Evolutionary conservation across 2,329 filamentous ascomycete species (phyloP).

Genomic region (Aspergillus fumigatiaffinis): DNA sequence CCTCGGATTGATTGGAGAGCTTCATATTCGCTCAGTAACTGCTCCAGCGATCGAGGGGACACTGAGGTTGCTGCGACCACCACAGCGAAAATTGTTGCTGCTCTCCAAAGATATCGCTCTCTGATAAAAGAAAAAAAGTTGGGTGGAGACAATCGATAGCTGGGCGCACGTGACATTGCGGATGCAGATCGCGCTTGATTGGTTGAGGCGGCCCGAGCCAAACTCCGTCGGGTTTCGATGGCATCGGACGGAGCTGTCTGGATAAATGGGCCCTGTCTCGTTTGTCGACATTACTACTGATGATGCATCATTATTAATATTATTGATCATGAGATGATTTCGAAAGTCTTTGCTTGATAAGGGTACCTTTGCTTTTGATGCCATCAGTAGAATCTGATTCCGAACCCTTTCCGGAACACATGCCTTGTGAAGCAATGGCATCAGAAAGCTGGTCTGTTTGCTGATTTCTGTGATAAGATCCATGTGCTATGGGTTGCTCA

Average conservation of each 20-base stretch:
- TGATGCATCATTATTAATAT: not conserved
- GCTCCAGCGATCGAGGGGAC: slow-evolving; percentile 8
- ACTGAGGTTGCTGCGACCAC: not conserved
- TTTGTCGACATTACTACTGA: not conserved
- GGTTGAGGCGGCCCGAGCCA: slow-evolving; percentile 28
- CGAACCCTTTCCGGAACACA: not conserved
- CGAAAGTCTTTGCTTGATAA: not conserved
- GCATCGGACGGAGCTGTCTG: slow-evolving; percentile 9
- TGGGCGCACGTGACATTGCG: slow-evolving; percentile 26
- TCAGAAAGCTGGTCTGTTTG: slow-evolving; percentile 16
- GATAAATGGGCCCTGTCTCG: slow-evolving; percentile 7
- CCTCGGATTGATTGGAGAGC: slow-evolving; percentile 64
- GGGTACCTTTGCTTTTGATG: not conserved
- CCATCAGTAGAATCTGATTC: not conserved
- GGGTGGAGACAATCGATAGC: slow-evolving; percentile 22
- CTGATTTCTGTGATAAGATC: slow-evolving; percentile 17
- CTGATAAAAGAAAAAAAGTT: slow-evolving; percentile 24
- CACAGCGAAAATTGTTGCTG: not conserved
- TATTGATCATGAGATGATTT: not conserved
- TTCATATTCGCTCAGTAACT: slow-evolving; percentile 38
- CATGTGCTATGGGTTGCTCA: slow-evolving; percentile 17
- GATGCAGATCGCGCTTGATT: slow-evolving; percentile 23
- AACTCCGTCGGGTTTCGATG: slow-evolving; percentile 29
- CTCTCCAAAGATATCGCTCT: not conserved
- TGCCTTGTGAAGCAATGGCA: slow-evolving; percentile 13